phyloP scores from a whole-genome alignment of 2,329 filamentous ascomycete genomes.

The Microcera coccophila region DNA sequence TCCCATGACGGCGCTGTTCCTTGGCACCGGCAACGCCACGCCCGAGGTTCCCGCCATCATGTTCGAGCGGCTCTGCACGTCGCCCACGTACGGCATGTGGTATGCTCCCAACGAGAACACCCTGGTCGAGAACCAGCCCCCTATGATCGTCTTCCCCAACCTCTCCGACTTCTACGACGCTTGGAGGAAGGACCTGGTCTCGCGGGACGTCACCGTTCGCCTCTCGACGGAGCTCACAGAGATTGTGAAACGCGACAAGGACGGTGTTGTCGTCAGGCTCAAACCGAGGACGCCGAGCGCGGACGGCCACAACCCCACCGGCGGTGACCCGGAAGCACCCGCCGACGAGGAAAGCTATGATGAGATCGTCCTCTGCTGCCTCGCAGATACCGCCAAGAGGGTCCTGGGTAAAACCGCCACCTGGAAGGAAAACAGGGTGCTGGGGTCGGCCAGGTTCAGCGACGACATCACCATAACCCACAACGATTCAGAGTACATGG shows the following conservation, averaged over 20 bases:
- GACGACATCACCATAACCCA: constrained; percentile 71
- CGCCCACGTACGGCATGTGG: constrained; percentile 58
- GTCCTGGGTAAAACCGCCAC: constrained; percentile 56
- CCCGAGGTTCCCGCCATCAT: constrained; percentile 67
- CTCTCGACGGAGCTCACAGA: constrained; percentile 53
- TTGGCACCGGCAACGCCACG: constrained; percentile 72
- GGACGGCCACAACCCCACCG: constrained; percentile 44
- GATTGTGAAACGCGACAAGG: constrained; percentile 48
- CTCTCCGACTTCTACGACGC: constrained; percentile 57
- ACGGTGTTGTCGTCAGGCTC: constrained; percentile 51
- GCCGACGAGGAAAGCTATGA: constrained; percentile 52
- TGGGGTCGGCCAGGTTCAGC: constrained; percentile 66
- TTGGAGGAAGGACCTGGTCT: constrained; percentile 53
- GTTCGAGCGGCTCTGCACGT: constrained; percentile 56
- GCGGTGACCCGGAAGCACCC: constrained; percentile 40
- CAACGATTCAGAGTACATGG: constrained; percentile 61
- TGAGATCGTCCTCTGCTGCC: constrained; percentile 62
- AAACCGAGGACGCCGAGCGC: no score
- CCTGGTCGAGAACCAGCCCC: constrained; percentile 55
- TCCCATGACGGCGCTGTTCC: constrained; percentile 68
- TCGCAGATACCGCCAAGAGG: constrained; percentile 61
- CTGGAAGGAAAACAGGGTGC: constrained; percentile 60
- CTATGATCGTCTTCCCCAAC: constrained; percentile 64
- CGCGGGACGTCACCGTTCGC: constrained; percentile 53
- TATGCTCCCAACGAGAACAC: constrained; percentile 54